Conservation (phyloP, 306 rosid species). For the Prunus dulcis region DNA sequence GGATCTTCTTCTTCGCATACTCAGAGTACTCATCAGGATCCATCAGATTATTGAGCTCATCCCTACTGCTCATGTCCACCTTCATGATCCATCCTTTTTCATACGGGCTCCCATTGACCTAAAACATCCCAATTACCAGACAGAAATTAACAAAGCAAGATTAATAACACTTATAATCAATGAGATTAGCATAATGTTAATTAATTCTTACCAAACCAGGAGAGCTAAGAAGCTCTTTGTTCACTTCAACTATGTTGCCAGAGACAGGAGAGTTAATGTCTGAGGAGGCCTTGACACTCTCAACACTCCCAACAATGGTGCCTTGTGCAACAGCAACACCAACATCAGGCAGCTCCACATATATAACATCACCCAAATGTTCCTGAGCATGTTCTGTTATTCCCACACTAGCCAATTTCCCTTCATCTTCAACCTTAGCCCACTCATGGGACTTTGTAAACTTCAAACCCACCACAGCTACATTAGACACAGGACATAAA, state of each 20-base stretch:
- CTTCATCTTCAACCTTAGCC: conserved; percentile 8
- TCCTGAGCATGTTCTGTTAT: conserved; percentile 7
- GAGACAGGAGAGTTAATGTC: conserved; percentile 9
- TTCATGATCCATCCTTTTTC: conserved; percentile 15
- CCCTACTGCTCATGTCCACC: conserved; percentile 10
- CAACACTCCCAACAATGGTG: neutral
- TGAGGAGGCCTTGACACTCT: conserved; percentile 2
- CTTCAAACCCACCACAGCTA: neutral
- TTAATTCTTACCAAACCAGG: conserved; percentile 9
- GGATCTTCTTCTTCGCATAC: conserved; percentile 5
- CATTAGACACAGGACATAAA: neutral
- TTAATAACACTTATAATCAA: neutral
- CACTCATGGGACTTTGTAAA: conserved; percentile 11
- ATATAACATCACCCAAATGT: conserved; percentile 4
- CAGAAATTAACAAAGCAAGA: too few relatives aligned
- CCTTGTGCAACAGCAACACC: conserved; percentile 10
- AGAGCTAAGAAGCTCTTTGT: conserved; percentile 2
- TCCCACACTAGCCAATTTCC: conserved; percentile 13
- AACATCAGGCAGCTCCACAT: conserved; percentile 7
- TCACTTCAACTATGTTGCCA: conserved; percentile 8
- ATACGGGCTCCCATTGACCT: conserved; percentile 12
- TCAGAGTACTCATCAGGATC: conserved; percentile 5
- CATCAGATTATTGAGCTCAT: conserved; percentile 14
- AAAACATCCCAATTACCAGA: neutral
- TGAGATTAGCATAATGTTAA: neutral